These are phyloP conservation scores for Pyrenophora seminiperda DNA, from an alignment of 2,329 filamentous ascomycete species.

Conservation along the genomic window DNA sequence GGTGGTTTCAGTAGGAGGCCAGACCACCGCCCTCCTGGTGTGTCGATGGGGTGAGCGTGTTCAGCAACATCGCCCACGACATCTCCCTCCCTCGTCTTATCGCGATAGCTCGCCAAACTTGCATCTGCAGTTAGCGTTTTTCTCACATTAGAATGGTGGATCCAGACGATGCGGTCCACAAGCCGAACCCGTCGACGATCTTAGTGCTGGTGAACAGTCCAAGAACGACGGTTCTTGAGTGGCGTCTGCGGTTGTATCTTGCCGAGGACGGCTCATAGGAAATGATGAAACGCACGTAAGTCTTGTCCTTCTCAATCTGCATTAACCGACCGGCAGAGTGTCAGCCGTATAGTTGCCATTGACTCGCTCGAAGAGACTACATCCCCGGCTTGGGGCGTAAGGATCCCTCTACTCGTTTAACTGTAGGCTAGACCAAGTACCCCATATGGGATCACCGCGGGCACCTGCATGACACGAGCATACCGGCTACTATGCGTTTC, in stretches of 20 bases:
- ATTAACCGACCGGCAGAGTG: constrained; percentile 1
- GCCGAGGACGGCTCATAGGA: constrained; percentile 13
- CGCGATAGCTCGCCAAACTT: background rate
- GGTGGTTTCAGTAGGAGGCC: background rate
- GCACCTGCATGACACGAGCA: constrained; percentile 14
- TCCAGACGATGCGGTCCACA: background rate
- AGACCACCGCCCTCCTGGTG: background rate
- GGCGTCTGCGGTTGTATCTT: constrained; percentile 5
- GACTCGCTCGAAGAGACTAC: background rate
- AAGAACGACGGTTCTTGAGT: constrained; percentile 3
- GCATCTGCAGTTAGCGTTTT: background rate
- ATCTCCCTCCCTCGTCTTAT: background rate
- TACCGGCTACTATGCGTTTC: background rate
- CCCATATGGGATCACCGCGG: background rate
- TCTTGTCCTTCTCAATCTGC: background rate
- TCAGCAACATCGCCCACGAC: no score
- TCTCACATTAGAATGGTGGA: background rate
- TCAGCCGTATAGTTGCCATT: background rate
- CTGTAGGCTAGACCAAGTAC: background rate
- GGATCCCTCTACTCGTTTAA: no score
- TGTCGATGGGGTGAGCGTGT: no score
- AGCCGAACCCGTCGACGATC: constrained; percentile 4
- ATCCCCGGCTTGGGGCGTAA: background rate
- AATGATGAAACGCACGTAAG: constrained; percentile 5
- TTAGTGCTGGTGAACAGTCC: constrained; percentile 1